Evolutionary conservation across 345 rosid species (phyloP).

Genomic region (Gossypium arboreum): DNA sequence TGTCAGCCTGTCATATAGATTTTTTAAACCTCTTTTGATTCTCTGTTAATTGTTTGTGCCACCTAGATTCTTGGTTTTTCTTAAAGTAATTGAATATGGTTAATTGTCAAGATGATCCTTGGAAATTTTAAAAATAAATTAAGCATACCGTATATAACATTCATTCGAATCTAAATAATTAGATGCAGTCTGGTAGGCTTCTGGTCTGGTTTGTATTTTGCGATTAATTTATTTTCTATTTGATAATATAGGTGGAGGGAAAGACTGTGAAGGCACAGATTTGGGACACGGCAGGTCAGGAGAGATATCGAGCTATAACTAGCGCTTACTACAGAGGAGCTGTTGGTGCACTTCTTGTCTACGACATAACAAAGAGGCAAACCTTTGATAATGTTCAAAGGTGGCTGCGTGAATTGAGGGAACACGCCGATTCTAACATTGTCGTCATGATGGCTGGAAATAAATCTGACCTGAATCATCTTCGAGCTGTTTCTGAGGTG

Average conservation of each 20-base stretch:
- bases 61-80: not conserved
- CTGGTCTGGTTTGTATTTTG: not conserved
- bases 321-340: slow-evolving; percentile 79
- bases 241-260: slow-evolving; percentile 56
- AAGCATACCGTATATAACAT: not conserved
- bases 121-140: not conserved
- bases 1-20: not conserved
- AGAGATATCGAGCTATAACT: slow-evolving; percentile 66
- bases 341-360: slow-evolving; percentile 73
- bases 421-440: slow-evolving; percentile 73
- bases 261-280: slow-evolving; percentile 79
- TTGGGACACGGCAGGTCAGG: slow-evolving; percentile 84
- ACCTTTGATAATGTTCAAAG: slow-evolving; percentile 61
- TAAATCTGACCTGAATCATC: slow-evolving; percentile 62
- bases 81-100: not conserved
- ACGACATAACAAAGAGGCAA: slow-evolving; percentile 74
- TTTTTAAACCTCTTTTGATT: not conserved
- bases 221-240: not conserved
- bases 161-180: not conserved
- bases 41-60: not conserved
- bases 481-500: slow-evolving; percentile 55
- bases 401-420: slow-evolving; percentile 75
- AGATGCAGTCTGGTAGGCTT: not conserved
- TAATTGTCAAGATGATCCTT: not conserved
- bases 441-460: slow-evolving; percentile 81